Evolutionary conservation across 495 filamentous ascomycete genomes (phyloP), one percentile per base, ranked within the genome.

Genomic region (Aspergillus nidulans): DNA sequence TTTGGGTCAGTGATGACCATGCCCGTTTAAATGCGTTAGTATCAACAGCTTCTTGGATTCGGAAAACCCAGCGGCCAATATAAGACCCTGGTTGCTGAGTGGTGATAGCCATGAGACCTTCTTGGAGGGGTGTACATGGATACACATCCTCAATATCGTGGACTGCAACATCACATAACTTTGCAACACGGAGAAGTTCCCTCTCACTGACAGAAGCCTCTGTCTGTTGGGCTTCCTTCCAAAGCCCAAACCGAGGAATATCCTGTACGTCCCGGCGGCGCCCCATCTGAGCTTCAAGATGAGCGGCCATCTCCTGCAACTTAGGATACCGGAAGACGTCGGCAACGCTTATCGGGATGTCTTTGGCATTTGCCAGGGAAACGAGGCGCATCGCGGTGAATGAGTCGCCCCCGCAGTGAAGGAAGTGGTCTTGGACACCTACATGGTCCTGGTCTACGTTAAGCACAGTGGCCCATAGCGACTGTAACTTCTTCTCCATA

Each of bases 61-160:
- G 41, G 49, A 69, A 74, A 0, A 70, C 52, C 40, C 62, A 58
- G 34, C 71, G 67, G 7, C 68, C 71, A 13, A 74, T 34, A 36
- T 56, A 56, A 0, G 53, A 40, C 5, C 62, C 34, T 67, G 63
- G 48, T 6, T 68, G 61, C 26, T 68, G 71, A 40, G 62, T 62
- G 0, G 82, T 79, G 5, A 83, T 63, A 2, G 76, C 72, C 65
- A 84, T 73, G 8, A 86, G 67, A 0, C 80, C 82, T 58, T 83
- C 83, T 61, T 88, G 85, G 6, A 85, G 58, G 7, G 84, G 76
- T 0, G 78, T 82, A 64, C 81, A 85, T 8, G 84, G 81, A 57
- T 83, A 86, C 0, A 82, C 64, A 62, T 86, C 70, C 10, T 52
- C 48, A 15, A 84, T 67, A 2, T 63, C 44, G 1, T 72, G 62